Conservation (phyloP, 1,284 basidiomycete genomes). For the Violaceomyces palustris region DNA sequence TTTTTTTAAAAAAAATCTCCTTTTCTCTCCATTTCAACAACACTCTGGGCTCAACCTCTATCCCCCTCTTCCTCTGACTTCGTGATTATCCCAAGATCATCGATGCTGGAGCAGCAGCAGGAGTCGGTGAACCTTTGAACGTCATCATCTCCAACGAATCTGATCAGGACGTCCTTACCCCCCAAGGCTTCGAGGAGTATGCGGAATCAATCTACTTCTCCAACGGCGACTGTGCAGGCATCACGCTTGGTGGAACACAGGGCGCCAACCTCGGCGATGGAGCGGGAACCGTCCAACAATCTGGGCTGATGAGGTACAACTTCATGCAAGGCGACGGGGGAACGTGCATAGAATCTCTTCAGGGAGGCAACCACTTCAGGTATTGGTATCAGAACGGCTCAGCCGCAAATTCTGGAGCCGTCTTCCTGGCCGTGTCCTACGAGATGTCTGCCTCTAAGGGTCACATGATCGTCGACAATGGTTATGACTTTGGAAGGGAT, state of each 20-base stretch:
- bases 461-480: slow-evolving; percentile 43
- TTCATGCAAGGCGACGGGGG: slow-evolving; percentile 34
- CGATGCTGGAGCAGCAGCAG: too few species aligned
- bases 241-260: slow-evolving; percentile 44
- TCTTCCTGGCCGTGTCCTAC: slow-evolving; percentile 45
- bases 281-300: slow-evolving; percentile 34
- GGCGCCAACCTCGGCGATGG: slow-evolving; percentile 49
- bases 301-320: slow-evolving; percentile 39
- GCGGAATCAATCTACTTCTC: slow-evolving; percentile 31
- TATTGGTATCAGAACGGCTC: slow-evolving; percentile 47
- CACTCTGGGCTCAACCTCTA: too few species aligned
- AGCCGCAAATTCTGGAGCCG: slow-evolving; percentile 34
- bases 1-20: too few species aligned
- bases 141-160: slow-evolving; percentile 44
- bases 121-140: slow-evolving; percentile 43
- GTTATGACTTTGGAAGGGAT: slow-evolving; percentile 47
- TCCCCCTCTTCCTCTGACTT: too few species aligned
- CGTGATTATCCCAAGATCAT: too few species aligned
- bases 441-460: slow-evolving; percentile 24
- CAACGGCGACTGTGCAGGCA: slow-evolving; percentile 37
- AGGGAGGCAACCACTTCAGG: slow-evolving; percentile 48
- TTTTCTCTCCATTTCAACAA: too few species aligned
- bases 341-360: slow-evolving; percentile 36
- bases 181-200: slow-evolving; percentile 34
- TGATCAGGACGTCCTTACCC: slow-evolving; percentile 24